Conservation (phyloP, 148 eudicot genomes). For the Rhododendron simsii region DNA sequence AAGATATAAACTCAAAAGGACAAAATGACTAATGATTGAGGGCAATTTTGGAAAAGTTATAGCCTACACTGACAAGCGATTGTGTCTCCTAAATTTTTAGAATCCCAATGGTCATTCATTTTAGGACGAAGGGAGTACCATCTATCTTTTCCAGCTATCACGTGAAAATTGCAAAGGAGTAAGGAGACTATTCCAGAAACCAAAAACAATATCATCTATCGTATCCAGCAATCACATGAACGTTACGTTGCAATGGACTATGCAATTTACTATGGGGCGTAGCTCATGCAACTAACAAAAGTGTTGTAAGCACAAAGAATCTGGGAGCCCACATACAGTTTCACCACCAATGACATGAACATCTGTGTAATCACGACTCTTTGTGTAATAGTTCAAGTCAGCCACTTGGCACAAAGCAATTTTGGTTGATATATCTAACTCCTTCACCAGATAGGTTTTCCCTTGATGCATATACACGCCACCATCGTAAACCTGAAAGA, state of each 20-base stretch:
- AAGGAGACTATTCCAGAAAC: not conserved
- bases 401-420: conserved; percentile 82
- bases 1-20: not conserved
- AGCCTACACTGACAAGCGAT: not conserved
- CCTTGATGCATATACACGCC: conserved; percentile 97
- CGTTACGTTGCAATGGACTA: not conserved
- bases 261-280: not conserved
- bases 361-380: conserved; percentile 92
- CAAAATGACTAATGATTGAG: not conserved
- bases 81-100: not conserved
- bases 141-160: not conserved
- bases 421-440: conserved; percentile 58
- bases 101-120: not conserved
- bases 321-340: conserved; percentile 43
- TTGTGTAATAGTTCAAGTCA: conserved; percentile 82
- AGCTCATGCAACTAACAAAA: conserved; percentile 3
- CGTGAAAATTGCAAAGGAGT: not conserved
- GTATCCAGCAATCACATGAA: not conserved
- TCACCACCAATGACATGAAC: conserved; percentile 73
- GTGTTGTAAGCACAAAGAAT: not conserved
- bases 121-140: not conserved
- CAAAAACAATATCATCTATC: not conserved
- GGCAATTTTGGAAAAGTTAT: not conserved
- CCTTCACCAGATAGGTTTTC: conserved; percentile 72
- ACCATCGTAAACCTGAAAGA: conserved; percentile 85